A percentile compares a stretch with the other conserved stretches of the same genome.
phyloP scores from a whole-genome alignment of 2,329 filamentous ascomycete genomes.

The Microsporum canis region DNA sequence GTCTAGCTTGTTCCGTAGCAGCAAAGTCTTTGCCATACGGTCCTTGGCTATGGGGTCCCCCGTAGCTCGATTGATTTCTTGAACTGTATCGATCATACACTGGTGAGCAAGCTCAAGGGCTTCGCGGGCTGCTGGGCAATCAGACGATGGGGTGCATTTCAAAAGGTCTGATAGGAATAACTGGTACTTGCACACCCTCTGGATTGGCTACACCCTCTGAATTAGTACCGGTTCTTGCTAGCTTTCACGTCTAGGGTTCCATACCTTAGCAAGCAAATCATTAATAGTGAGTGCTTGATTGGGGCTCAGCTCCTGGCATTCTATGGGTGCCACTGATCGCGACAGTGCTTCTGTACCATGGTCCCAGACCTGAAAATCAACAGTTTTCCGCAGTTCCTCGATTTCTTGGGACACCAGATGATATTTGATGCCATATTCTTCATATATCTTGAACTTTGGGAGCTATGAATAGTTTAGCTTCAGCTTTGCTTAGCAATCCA shows the following conservation, averaged over 20 bases:
- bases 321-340: conserved; percentile 60
- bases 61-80: conserved; percentile 73
- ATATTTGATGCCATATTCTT: conserved; percentile 85
- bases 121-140: conserved; percentile 73
- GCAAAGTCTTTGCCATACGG: conserved; percentile 68
- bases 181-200: conserved; percentile 83
- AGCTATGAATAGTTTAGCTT: conserved; percentile 50
- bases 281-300: conserved; percentile 71
- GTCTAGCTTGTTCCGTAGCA: conserved; percentile 67
- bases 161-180: conserved; percentile 74
- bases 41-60: conserved; percentile 59
- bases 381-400: conserved; percentile 53
- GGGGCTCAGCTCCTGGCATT: conserved; percentile 48
- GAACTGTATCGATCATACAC: conserved; percentile 60
- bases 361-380: conserved; percentile 70
- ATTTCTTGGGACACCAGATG: conserved; percentile 74
- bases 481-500: conserved; percentile 36
- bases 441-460: conserved; percentile 71
- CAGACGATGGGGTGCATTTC: conserved; percentile 68
- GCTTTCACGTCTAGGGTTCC: conserved; percentile 6
- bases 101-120: conserved; percentile 64
- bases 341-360: conserved; percentile 75
- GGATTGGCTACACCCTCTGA: conserved; percentile 82
- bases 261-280: conserved; percentile 82
- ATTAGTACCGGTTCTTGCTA: conserved; percentile 46